Base-by-base conservation (phyloP, 768 basidiomycete genomes). In the Exidia glandulosa region DNA sequence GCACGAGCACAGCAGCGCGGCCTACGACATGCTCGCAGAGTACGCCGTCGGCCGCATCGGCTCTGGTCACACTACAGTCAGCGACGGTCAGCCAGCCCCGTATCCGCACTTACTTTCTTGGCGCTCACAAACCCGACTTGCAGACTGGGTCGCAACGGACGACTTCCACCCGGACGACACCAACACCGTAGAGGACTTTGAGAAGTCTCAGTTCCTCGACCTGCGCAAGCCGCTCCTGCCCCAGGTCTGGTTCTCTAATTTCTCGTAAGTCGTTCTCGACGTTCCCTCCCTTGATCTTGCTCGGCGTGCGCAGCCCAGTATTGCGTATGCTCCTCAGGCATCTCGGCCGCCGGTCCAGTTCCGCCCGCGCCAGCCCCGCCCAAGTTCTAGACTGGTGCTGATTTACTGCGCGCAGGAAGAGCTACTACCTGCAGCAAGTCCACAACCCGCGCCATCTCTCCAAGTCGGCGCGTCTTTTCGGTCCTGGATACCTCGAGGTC, bases 401-500 rank as follows among this genome's bases (percentile, higher is more conserved):
- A 33, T n/a, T 13, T 23, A 5, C n/a, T 12, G 48, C 59, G 54
- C 68, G 48, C 61, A 90, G 90, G 69, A 99, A 99, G 77, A 83
- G 88, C 3, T 98, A 94, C 72, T 99, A 99, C 70, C 77, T 99
- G 56, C 82, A 91, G 66, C 96, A 99, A 72, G 90, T 99, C 0
- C 96, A 99, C 72, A 94, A 97, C 70, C 95, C 96, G 1, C 82
- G 96, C 47, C 94, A 94, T 71, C 72, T 94, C 57, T 72, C 82
- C 6, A 79, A 90, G 57, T 86, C 89, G 19, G 94, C 94, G 2
- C 84, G 91, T 64, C 75, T 99, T 61, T 98, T 99, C 70, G 89
- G 86, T 13, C 84, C 87, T 2, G 75, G 80, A 45, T 78, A 85
- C 60, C 83, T 96, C 32, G 95, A 99, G 81, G 88, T 86, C 10